A percentile compares a stretch with the other conserved stretches of the same genome.
phyloP scores from a whole-genome alignment of 495 filamentous ascomycete genomes.

The Cryomyces minteri region DNA sequence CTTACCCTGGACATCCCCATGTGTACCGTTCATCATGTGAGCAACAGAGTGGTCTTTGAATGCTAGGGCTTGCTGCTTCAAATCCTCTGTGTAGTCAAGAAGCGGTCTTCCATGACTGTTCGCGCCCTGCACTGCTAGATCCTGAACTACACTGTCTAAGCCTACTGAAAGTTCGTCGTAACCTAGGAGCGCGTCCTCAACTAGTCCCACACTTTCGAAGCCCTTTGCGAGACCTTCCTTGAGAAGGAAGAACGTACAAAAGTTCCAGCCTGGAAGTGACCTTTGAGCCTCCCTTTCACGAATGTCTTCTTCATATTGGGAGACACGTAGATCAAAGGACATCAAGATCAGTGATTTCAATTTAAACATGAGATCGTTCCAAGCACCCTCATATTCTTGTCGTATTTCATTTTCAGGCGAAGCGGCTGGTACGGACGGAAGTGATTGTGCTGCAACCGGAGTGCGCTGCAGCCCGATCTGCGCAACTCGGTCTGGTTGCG shows the following conservation, averaged over 20 bases:
- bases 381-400: constrained; percentile 50
- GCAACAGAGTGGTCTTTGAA: neutral
- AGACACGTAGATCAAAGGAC: constrained; percentile 79
- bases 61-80: constrained; percentile 32
- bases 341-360: constrained; percentile 72
- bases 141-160: constrained; percentile 61
- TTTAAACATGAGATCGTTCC: constrained; percentile 71
- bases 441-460: constrained; percentile 17
- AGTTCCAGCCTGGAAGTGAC: constrained; percentile 88
- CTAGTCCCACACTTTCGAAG: constrained; percentile 88
- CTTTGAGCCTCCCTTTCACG: constrained; percentile 82
- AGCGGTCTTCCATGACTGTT: constrained; percentile 49
- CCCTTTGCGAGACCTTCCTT: constrained; percentile 88
- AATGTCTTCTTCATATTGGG: constrained; percentile 94
- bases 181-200: constrained; percentile 81
- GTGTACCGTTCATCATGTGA: neutral
- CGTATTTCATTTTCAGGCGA: constrained; percentile 33
- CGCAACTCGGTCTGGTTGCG: constrained; percentile 56
- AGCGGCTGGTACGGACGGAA: constrained; percentile 12
- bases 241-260: constrained; percentile 94
- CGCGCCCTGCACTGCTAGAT: constrained; percentile 38
- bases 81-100: constrained; percentile 48
- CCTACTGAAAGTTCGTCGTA: constrained; percentile 87
- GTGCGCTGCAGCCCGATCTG: constrained; percentile 57
- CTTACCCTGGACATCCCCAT: neutral